Conservation (phyloP, 257 asterid species). For the Lycium ferocissimum region DNA sequence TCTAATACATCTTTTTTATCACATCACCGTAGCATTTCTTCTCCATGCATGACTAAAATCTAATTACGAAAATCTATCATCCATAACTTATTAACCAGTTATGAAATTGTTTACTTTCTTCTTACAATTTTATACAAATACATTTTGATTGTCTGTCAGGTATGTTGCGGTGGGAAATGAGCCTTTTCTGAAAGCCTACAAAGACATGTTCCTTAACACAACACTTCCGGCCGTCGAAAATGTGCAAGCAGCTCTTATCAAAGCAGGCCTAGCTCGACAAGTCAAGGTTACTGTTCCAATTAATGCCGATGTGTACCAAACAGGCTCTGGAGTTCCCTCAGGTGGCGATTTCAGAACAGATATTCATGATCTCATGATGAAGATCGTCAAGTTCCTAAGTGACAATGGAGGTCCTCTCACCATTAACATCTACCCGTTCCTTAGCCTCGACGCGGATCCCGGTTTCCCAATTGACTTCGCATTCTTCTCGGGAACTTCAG, state of each 20-base stretch:
- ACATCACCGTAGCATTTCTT: not conserved
- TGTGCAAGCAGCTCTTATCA: slow-evolving; percentile 54
- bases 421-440: slow-evolving; percentile 55
- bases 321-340: slow-evolving; percentile 44
- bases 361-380: slow-evolving; percentile 43
- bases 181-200: slow-evolving; percentile 49
- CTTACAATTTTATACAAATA: not conserved
- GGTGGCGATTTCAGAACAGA: slow-evolving; percentile 52
- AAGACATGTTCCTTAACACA: slow-evolving; percentile 41
- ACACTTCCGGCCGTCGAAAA: slow-evolving; percentile 46
- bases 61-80: not conserved
- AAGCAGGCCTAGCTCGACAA: slow-evolving; percentile 51
- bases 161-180: slow-evolving; percentile 60
- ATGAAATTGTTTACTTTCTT: not conserved
- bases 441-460: slow-evolving; percentile 51
- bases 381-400: slow-evolving; percentile 47
- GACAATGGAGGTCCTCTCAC: slow-evolving; percentile 51
- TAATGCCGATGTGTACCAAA: slow-evolving; percentile 52
- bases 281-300: slow-evolving; percentile 53
- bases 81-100: not conserved
- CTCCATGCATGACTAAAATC: not conserved
- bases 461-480: slow-evolving; percentile 52
- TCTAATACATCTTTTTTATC: not conserved
- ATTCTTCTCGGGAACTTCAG: slow-evolving; percentile 66
- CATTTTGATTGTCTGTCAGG: slow-evolving; percentile 36